A percentile compares a stretch with the other conserved stretches of the same genome.
Conservation (phyloP, 768 basidiomycete species). For the Botryobasidium botryosum region DNA sequence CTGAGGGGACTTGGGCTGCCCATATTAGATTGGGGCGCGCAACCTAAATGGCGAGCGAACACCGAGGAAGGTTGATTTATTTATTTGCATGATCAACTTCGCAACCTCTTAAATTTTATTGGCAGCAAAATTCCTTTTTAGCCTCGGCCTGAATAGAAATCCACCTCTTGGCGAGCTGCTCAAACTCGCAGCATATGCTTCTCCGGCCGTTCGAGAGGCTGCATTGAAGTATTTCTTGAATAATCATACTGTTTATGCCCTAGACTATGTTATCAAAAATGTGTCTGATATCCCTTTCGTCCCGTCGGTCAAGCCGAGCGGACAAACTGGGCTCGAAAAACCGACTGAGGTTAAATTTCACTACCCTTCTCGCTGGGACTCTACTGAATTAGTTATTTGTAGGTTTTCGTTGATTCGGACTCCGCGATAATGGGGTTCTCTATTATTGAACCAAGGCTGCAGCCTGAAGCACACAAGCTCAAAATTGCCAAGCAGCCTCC, state of each 20-base stretch:
- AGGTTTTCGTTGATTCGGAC: constrained; percentile 55
- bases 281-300: constrained; percentile 56
- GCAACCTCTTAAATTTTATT: no score
- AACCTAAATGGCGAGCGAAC: constrained; percentile 57
- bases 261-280: constrained; percentile 34
- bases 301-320: constrained; percentile 44
- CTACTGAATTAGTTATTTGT: background rate
- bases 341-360: constrained; percentile 39
- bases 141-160: constrained; percentile 33
- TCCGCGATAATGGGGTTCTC: constrained; percentile 67
- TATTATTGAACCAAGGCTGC: constrained; percentile 38
- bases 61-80: constrained; percentile 63
- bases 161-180: constrained; percentile 40
- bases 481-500: constrained; percentile 57
- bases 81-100: background rate
- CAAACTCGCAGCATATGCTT: constrained; percentile 42
- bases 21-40: constrained; percentile 71
- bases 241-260: constrained; percentile 43
- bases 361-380: background rate
- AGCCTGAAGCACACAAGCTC: constrained; percentile 43
- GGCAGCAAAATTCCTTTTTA: constrained; percentile 70
- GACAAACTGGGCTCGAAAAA: constrained; percentile 34
- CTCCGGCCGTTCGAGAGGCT: constrained; percentile 31
- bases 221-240: constrained; percentile 76
- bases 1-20: constrained; percentile 63